Evolutionary conservation across 192 early-diverging fungal genomes (phyloP).

Genomic region (Coemansia sp.): DNA sequence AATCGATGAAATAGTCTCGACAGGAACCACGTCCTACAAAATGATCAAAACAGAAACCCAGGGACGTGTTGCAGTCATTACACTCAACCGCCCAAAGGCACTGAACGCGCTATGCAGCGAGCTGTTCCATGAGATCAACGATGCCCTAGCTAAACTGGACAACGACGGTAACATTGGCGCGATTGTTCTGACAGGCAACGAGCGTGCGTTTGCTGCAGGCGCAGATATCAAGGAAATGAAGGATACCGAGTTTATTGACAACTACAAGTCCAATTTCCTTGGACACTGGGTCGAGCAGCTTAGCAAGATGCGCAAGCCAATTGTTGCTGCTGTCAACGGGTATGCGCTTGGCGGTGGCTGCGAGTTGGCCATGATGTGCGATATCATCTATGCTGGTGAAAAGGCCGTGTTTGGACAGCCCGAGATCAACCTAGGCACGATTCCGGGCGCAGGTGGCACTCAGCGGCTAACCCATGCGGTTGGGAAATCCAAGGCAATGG

Average conservation of each 20-base stretch:
- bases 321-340: constrained; percentile 97
- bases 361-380: constrained; percentile 99
- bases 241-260: constrained; percentile 79
- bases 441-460: constrained; percentile 86
- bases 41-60: constrained; percentile 69
- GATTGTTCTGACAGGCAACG: constrained; percentile 92
- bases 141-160: constrained; percentile 78
- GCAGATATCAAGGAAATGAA: constrained; percentile 99
- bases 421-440: constrained; percentile 97
- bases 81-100: constrained; percentile 92
- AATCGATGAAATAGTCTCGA: constrained; percentile 24
- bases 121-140: constrained; percentile 91
- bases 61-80: constrained; percentile 84
- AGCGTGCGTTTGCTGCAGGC: constrained; percentile 96
- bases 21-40: constrained; percentile 29
- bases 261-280: constrained; percentile 90
- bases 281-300: constrained; percentile 91
- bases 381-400: constrained; percentile 98
- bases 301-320: constrained; percentile 87
- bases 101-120: constrained; percentile 94
- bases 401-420: constrained; percentile 97
- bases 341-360: constrained; percentile 98
- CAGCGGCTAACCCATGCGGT: constrained; percentile 87
- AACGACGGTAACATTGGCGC: constrained; percentile 76
- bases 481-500: constrained; percentile 99